Evolutionary conservation across 768 basidiomycete species (phyloP), one percentile per base, ranked within the genome.

Genomic region (Mycena capillaripes): DNA sequence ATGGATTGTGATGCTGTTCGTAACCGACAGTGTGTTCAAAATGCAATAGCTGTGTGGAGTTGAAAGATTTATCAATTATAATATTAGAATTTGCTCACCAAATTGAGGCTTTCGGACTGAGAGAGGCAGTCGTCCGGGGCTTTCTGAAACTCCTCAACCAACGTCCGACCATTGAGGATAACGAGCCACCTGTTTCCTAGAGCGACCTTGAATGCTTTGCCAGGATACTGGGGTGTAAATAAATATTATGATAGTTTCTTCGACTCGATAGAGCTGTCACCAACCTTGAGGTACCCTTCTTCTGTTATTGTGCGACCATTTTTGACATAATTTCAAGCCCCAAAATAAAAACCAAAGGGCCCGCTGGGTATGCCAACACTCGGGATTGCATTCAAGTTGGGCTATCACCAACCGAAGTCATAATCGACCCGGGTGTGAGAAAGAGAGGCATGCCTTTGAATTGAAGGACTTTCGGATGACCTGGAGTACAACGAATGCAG

Each of bases 121-220:
- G 86, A 87, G n/a, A 88, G 73, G 10, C 74, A 72, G 27, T 82
- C 81, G 16, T 86, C 85, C 0, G 84, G 74, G 4, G 84, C 82
- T 52, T 78, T 84, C 17, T 79, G 76, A 10, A 88, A 21, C 46
- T 89, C 87, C 4, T 87, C 82, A 38, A 86, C 73, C 5, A 81
- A 67, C 30, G 78, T 64, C 0, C 71, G 76, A 8, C 78, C 78
- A 19, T 75, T 76, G 0, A 85, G 56, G 21, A 90, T 46, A 34
- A 89, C 81, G 0, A 77, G 64, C 89, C 88, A 89, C 21, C 76
- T 75, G 16, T 69, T 65, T 2, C 32, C 63, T 0, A 73, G 29
- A 9, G 72, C 32, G 27, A 73, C 64, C 42, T 73, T 73, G 68
- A 73, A 73, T 7, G 72, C 68, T 11, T 56, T 60, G 4, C 64